Evolutionary conservation across 1,139 yeast genomes (phyloP).

Genomic region (Diutina neorugosa): DNA sequence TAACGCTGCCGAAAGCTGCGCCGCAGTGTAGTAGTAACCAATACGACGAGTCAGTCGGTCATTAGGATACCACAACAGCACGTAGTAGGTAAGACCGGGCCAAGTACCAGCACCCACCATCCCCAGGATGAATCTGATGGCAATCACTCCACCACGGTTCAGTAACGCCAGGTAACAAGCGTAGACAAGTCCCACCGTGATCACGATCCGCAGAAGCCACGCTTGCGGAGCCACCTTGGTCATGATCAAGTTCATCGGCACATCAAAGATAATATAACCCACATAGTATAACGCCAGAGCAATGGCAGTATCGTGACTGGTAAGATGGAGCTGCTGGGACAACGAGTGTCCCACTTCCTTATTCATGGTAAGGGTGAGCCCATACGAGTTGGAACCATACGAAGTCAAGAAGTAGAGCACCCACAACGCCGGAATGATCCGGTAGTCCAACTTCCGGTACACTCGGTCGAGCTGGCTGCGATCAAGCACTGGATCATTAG

Average conservation of each 20-base stretch:
- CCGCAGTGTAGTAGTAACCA: conserved; percentile 86
- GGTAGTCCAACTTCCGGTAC: conserved; percentile 52
- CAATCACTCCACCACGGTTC: conserved; percentile 49
- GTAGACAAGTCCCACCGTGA: conserved; percentile 67
- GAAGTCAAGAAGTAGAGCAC: conserved; percentile 66
- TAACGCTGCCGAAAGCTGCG: conserved; percentile 76
- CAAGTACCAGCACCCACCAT: conserved; percentile 82
- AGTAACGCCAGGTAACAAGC: conserved; percentile 54
- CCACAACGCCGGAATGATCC: conserved; percentile 83
- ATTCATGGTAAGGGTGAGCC: conserved; percentile 78
- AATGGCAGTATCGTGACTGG: conserved; percentile 48
- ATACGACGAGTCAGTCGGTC: conserved; percentile 68
- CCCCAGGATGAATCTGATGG: conserved; percentile 65
- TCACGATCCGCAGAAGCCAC: conserved; percentile 72
- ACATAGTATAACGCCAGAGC: conserved; percentile 79
- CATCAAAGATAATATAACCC: conserved; percentile 72
- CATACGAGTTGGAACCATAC: conserved; percentile 68
- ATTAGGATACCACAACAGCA: conserved; percentile 79
- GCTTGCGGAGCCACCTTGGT: conserved; percentile 76
- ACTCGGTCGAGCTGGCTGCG: conserved; percentile 34
- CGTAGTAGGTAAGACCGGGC: conserved; percentile 87
- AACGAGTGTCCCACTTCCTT: conserved; percentile 50
- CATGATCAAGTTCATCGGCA: conserved; percentile 81
- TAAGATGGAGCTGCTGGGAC: conserved; percentile 36
- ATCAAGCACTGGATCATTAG: background rate